phyloP scores from a whole-genome alignment of 1,284 basidiomycete genomes.

The Neolentinus lepideus region DNA sequence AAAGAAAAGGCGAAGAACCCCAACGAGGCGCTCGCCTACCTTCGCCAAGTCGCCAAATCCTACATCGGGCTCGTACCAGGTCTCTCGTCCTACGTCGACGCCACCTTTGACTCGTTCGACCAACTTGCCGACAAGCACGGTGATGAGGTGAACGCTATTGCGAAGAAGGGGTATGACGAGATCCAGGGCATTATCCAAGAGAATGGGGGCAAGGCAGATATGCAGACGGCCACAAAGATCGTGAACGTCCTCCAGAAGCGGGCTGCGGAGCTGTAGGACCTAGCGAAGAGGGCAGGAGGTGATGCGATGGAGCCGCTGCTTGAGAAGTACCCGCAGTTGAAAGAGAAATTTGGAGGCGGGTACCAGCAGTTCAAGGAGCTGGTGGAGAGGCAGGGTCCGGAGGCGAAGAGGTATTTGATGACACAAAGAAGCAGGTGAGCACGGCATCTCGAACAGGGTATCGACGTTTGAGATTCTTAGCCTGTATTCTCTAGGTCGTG shows the following conservation, averaged over 20 bases:
- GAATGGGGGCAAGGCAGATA: conserved; percentile 14
- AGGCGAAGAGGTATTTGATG: conserved; percentile 27
- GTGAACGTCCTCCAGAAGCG: conserved; percentile 20
- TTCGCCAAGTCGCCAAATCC: conserved; percentile 31
- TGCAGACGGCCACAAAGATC: conserved; percentile 23
- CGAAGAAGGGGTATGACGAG: conserved; percentile 31
- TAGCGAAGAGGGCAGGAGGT: conserved; percentile 24
- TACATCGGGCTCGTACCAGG: conserved; percentile 37
- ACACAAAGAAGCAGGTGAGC: conserved; percentile 23
- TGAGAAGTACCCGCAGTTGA: conserved; percentile 25
- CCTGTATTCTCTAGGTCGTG: conserved; percentile 14
- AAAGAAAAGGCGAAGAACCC: conserved; percentile 24
- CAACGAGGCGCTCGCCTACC: conserved; percentile 31
- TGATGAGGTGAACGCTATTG: conserved; percentile 32
- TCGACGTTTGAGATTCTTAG: not conserved
- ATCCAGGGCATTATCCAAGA: conserved; percentile 26
- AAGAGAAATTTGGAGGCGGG: conserved; percentile 24
- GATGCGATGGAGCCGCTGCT: conserved; percentile 19
- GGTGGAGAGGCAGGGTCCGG: conserved; percentile 26
- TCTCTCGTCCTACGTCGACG: conserved; percentile 31
- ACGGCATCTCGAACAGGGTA: not conserved
- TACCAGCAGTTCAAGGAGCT: conserved; percentile 24
- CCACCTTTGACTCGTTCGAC: conserved; percentile 35
- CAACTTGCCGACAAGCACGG: conserved; percentile 32
- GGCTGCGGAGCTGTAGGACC: conserved; percentile 20